A percentile compares a stretch with the other conserved stretches of the same genome.
These are phyloP conservation scores for Penicillium sp. DNA, from an alignment of 2,329 filamentous ascomycete genomes.

Conservation along the genomic window DNA sequence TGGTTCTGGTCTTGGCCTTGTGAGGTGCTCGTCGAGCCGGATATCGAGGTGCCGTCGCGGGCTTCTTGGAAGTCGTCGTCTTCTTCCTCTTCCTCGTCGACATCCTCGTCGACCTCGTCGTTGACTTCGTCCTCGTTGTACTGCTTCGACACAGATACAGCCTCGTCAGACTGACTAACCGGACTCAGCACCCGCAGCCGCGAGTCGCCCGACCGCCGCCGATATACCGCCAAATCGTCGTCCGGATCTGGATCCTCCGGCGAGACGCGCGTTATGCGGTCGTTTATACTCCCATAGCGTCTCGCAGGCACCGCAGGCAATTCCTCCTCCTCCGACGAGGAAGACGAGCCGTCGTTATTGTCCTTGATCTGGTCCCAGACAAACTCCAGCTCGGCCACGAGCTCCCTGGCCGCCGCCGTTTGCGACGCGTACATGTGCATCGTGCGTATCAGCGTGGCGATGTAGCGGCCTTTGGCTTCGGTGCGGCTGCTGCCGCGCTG, in stretches of 20 bases:
- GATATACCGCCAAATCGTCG: constrained; percentile 47
- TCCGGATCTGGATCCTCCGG: constrained; percentile 29
- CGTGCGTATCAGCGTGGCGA: constrained; percentile 88
- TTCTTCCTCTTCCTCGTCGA: constrained; percentile 9
- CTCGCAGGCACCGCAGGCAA: constrained; percentile 16
- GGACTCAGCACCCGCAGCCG: constrained; percentile 72
- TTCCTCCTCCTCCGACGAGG: too few species aligned
- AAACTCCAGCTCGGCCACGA: constrained; percentile 94
- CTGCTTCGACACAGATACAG: constrained; percentile 20
- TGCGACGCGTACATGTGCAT: constrained; percentile 92
- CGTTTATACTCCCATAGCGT: constrained; percentile 33
- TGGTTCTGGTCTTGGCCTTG: constrained; percentile 13
- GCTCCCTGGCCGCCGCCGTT: constrained; percentile 74
- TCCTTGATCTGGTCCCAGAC: constrained; percentile 98
- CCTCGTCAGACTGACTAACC: constrained; percentile 78
- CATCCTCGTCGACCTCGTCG: constrained; percentile 1
- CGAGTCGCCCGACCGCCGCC: constrained; percentile 41
- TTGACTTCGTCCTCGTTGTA: constrained; percentile 11
- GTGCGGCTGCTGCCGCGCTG: constrained; percentile 80
- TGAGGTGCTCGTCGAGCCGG: constrained; percentile 20
- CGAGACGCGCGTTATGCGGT: constrained; percentile 27
- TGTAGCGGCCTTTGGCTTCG: constrained; percentile 90
- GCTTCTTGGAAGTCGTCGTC: constrained; percentile 23
- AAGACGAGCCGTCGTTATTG: constrained; percentile 62
- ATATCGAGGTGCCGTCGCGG: constrained; percentile 31